phyloP scores from a whole-genome alignment of 2,329 filamentous ascomycete genomes.

The Fusarium staphyleae region DNA sequence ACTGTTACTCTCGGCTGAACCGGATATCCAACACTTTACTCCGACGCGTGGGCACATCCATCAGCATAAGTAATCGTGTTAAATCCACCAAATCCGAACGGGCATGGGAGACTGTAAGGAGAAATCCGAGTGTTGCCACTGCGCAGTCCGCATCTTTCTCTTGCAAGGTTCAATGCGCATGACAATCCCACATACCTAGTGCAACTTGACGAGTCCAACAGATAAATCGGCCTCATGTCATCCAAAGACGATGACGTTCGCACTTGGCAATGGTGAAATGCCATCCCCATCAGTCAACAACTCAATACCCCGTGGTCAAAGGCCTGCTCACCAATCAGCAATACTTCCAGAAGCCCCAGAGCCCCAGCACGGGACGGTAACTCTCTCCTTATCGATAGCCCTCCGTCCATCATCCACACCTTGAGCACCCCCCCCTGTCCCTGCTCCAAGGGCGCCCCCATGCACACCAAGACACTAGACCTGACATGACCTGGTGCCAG shows the following conservation, averaged over 20 bases:
- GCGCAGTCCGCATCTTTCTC: not conserved
- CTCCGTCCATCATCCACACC: constrained; percentile 5
- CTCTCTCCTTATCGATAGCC: constrained; percentile 38
- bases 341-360: constrained; percentile 29
- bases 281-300: constrained; percentile 23
- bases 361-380: constrained; percentile 7
- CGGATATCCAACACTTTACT: constrained; percentile 1
- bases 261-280: constrained; percentile 33
- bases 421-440: constrained; percentile 11
- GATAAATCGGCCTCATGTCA: constrained; percentile 13
- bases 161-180: not conserved
- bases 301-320: constrained; percentile 16
- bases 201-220: constrained; percentile 10
- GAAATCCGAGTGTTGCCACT: constrained; percentile 2
- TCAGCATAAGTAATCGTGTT: not conserved
- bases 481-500: constrained; percentile 25
- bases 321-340: constrained; percentile 24
- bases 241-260: constrained; percentile 33
- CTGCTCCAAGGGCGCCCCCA: constrained; percentile 21
- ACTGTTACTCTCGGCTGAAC: constrained; percentile 17
- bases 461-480: constrained; percentile 29
- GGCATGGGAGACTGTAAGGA: not conserved
- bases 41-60: not conserved
- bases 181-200: constrained; percentile 14
- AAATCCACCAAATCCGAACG: constrained; percentile 7